Evolutionary conservation across 306 rosid genomes (phyloP), one percentile per base, ranked within the genome.

Genomic region (Elaeagnus macrophylla): DNA sequence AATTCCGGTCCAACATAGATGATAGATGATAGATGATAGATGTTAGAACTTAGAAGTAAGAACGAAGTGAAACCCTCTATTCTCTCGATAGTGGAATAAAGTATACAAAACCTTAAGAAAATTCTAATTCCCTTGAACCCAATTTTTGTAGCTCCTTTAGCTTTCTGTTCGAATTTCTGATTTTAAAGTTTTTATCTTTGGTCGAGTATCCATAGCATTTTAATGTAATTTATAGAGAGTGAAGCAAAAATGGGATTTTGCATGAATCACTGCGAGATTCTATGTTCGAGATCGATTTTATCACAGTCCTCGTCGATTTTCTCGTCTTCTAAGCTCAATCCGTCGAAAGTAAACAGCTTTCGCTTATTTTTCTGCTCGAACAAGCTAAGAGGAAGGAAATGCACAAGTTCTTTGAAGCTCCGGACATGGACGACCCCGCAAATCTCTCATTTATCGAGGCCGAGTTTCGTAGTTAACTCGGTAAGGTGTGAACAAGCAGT

Each of bases 341-440:
- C 44, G 16, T 59, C 68, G 7, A 75, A 61, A 49, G 64, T 57
- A 46, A 64, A 25, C 67, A 6, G 25, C 25, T 48, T 61, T 16
- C 25, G 69, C 20, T 20, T 61, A 19, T 13, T 53, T 46, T 45
- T 65, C 37, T 37, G 50, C 63, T 51, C 67, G 48, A 59, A 17
- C 19, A 54, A 25, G 57, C 67, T 52, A 6, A 52, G 58, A 18
- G 55, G 17, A 4, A 37, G 39, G 40, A 53, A 14, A n/a, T 37
- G 59, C 39, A 25, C 49, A 1, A 13, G 70, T 32, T 42, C 73
- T 20, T 19, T 59, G 18, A 54, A 48, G 57, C 58, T 70, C 7
- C 78, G 60, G 10, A 48, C 81, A 59, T 67, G 82, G 67, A 63
- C 25, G 50, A 5, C 58, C 32, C 32, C 32, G 4, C 74, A 41